phyloP scores from a whole-genome alignment of 148 eudicot species.

The Rhododendron williamsianum region DNA sequence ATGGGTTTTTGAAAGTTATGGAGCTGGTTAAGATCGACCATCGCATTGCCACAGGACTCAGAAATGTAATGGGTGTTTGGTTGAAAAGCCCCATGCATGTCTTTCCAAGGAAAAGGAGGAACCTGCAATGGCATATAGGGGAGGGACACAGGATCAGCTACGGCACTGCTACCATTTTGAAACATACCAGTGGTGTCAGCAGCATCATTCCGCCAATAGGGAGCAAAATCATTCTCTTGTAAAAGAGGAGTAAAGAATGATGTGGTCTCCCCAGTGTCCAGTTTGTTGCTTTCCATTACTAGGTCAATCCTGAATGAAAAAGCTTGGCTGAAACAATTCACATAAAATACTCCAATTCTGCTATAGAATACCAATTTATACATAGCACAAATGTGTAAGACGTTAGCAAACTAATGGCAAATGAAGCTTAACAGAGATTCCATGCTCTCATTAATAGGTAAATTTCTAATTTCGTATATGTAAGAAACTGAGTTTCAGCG shows the following conservation, averaged over 20 bases:
- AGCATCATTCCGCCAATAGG: slow-evolving; percentile 17
- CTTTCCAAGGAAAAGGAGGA: slow-evolving; percentile 5
- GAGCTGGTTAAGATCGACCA: slow-evolving; percentile 17
- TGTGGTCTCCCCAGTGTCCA: slow-evolving; percentile 5
- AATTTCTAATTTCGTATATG: not conserved
- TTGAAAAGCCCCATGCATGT: slow-evolving; percentile 8
- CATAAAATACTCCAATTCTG: not conserved
- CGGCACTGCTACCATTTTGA: slow-evolving; percentile 2
- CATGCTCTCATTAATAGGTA: not conserved
- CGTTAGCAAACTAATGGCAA: not conserved
- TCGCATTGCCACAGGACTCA: slow-evolving; percentile 7
- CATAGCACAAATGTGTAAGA: not conserved
- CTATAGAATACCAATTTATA: not conserved
- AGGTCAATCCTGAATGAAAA: slow-evolving; percentile 5
- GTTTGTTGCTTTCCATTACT: slow-evolving; percentile 15
- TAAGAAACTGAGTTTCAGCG: not conserved
- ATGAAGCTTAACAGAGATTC: not conserved
- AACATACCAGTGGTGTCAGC: slow-evolving; percentile 9
- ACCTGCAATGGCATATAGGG: not conserved
- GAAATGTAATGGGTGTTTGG: not conserved
- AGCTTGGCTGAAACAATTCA: not conserved
- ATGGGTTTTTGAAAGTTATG: slow-evolving; percentile 11
- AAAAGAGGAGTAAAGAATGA: slow-evolving; percentile 4
- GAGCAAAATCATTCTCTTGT: slow-evolving; percentile 9
- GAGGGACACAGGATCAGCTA: slow-evolving; percentile 9